Evolutionary conservation across 2,329 filamentous ascomycete species (phyloP).

Genomic region (Talaromyces marneffei): DNA sequence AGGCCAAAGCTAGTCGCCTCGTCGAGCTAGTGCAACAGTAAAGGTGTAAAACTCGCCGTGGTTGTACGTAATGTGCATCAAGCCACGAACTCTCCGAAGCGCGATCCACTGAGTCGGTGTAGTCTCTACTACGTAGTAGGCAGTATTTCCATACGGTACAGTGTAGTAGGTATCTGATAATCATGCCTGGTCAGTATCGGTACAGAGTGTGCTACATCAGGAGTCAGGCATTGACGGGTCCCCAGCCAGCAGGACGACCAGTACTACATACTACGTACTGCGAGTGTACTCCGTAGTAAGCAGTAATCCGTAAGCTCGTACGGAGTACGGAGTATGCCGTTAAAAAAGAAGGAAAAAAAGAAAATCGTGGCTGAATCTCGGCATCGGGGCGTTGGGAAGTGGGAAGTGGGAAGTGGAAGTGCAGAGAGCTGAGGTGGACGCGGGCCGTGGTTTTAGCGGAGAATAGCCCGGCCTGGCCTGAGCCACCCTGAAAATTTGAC

Average conservation of each 20-base stretch:
- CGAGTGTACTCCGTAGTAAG: no score
- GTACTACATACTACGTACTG: no score
- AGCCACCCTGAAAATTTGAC: conserved; percentile 4
- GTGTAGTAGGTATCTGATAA: no score
- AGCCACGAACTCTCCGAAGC: neutral
- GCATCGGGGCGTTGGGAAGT: neutral
- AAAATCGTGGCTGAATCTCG: neutral
- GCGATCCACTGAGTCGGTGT: neutral
- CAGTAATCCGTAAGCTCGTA: no score
- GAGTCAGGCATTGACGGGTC: neutral
- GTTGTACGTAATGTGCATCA: neutral
- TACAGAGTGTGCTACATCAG: neutral
- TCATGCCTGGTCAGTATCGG: neutral
- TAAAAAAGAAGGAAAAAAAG: neutral
- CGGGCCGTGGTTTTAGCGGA: neutral
- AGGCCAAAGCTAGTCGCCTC: neutral
- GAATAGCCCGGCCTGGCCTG: conserved; percentile 3
- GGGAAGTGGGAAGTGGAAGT: neutral
- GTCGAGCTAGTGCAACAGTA: neutral
- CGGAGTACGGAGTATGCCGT: no score
- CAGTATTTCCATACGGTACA: no score
- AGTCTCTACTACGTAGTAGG: no score
- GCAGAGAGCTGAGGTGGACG: neutral
- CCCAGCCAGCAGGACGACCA: neutral
- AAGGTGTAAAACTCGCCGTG: neutral